Percentiles rank a stretch among this genome's conserved stretches.
Conservation (phyloP, 805 yeast species). For the Tetrapisispora namnaoensis region DNA sequence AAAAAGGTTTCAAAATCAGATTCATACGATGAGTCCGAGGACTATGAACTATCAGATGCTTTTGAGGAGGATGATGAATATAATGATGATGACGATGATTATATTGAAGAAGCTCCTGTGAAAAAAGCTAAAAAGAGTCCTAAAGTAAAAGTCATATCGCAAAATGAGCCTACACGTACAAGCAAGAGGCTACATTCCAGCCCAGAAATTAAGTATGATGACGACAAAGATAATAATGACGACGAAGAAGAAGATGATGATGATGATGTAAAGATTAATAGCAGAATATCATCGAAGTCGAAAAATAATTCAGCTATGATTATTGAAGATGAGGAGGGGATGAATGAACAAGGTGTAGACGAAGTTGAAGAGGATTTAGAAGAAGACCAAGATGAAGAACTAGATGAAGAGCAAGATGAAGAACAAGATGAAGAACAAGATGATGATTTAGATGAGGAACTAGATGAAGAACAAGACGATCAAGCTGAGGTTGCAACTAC, state of each 20-base stretch:
- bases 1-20: background rate
- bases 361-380: slow-evolving; percentile 11
- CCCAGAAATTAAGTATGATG: slow-evolving; percentile 6
- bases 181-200: background rate
- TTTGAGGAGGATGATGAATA: slow-evolving; percentile 2
- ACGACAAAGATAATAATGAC: slow-evolving; percentile 10
- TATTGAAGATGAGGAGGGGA: slow-evolving; percentile 6
- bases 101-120: background rate
- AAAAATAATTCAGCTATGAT: slow-evolving; percentile 1
- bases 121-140: background rate
- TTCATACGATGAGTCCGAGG: slow-evolving; percentile 1
- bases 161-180: background rate
- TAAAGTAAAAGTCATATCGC: background rate
- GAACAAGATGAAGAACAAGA: slow-evolving; percentile 14
- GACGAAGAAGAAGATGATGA: slow-evolving; percentile 12
- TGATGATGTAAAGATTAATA: slow-evolving; percentile 7
- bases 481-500: slow-evolving; percentile 12
- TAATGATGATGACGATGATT: background rate
- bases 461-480: slow-evolving; percentile 12
- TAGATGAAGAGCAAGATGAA: slow-evolving; percentile 15
- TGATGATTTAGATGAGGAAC: slow-evolving; percentile 7
- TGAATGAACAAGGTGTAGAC: slow-evolving; percentile 5
- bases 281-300: background rate
- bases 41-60: slow-evolving; percentile 4
- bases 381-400: slow-evolving; percentile 20